Percentiles rank a stretch among this genome's conserved stretches.
Conservation (phyloP, 192 early-diverging fungal species). For the Coemansia sp. region DNA sequence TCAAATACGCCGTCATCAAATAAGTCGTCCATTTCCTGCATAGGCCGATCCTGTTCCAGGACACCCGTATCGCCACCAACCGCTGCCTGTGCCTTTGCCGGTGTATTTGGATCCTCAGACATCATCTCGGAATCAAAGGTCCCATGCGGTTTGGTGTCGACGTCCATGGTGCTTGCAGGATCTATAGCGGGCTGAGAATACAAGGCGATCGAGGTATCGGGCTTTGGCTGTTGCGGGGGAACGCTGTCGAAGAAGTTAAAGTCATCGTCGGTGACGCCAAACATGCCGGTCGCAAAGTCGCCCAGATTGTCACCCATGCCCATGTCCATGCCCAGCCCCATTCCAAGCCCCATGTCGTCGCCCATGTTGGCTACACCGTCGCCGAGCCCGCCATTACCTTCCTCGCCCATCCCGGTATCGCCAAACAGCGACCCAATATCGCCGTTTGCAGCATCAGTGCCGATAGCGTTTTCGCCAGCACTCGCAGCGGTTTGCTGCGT, state of each 20-base stretch:
- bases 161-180: constrained; percentile 5
- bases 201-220: not conserved
- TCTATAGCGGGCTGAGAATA: constrained; percentile 2
- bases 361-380: constrained; percentile 19
- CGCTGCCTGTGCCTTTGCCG: not conserved
- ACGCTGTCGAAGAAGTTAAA: constrained; percentile 52
- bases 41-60: not conserved
- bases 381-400: not conserved
- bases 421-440: constrained; percentile 48
- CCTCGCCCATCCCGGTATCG: constrained; percentile 15
- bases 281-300: constrained; percentile 36
- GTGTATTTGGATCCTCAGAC: not conserved
- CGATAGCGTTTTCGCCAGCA: constrained; percentile 1
- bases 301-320: constrained; percentile 32
- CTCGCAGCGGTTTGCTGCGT: not conserved
- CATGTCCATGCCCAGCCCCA: constrained; percentile 38
- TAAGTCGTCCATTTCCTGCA: constrained; percentile 33
- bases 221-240: constrained; percentile 28
- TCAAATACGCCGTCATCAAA: constrained; percentile 49
- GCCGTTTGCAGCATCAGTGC: not conserved
- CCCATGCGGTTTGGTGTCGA: constrained; percentile 7
- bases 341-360: constrained; percentile 40
- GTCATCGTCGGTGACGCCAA: constrained; percentile 55
- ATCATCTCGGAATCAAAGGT: constrained; percentile 5
- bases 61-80: not conserved